Base-by-base conservation (phyloP, 257 asterid species). In the Solanum piurae region DNA sequence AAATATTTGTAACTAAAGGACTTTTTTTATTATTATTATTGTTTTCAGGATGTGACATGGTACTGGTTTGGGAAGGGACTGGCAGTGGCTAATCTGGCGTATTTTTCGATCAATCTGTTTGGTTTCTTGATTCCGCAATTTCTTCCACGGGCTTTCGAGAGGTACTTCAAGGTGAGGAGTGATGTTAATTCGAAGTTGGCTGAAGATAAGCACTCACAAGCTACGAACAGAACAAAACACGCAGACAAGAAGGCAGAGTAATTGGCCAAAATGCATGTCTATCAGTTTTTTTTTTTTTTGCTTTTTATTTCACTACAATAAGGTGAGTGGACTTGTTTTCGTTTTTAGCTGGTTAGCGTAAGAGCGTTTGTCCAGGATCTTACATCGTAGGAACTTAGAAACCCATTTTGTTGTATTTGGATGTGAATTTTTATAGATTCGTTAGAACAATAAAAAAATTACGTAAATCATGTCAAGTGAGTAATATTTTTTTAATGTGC, bases 101-200 rank as follows among this genome's bases (percentile, higher is more conserved):
- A 95, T 55, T 95, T 93, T 64, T 86, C 92, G 0, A 62, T 90
- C 88, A 96, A 95, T 83, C 87, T 95, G 86, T 89, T 93, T 18
- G 91, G 94, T 79, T 96, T 96, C 49, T 89, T 96, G 89, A 94
- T 96, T 14, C 99, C 99, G 1, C 91, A 90, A 60, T 96, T 94
- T 82, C 93, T 96, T 3, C 99, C 99, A 1, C 88, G 91, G 89
- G 98, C 99, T 4, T 96, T 96, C 23, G 98, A 94, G 90, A 88
- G 87, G 90, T 94, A 96, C 79, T 94, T 94, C 86, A 88, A 16
- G 69, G 94, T 91, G 87, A 92, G 92, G 87, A 95, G 91, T 12
- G 98, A 95, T 86, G 31, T 79, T 11, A 90, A 80, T 1, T 88
- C 92, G 0, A 95, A 95, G 91, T 90, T 91, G 89, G 91, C 91